Conservation (phyloP, 2,329 filamentous ascomycete genomes). For the Cephalotrichum gorgonifer region DNA sequence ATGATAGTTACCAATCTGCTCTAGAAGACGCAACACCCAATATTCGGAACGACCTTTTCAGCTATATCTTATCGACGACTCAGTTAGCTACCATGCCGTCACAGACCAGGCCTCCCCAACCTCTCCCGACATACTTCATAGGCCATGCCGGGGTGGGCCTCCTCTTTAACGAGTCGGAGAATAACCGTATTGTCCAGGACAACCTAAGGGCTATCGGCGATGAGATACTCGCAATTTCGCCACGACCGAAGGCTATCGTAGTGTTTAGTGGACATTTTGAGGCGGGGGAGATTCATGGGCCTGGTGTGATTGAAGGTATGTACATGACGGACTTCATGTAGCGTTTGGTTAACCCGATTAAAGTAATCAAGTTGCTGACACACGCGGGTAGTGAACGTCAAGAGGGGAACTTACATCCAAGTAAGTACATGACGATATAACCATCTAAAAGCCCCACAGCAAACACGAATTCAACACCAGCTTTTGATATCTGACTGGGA, state of each 20-base stretch:
- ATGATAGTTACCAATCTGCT: no score
- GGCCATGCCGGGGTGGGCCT: constrained; percentile 1
- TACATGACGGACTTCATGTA: neutral
- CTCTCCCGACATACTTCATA: neutral
- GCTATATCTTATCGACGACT: no score
- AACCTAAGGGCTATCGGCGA: constrained; percentile 1
- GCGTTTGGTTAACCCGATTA: neutral
- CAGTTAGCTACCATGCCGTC: neutral
- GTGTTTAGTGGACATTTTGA: neutral
- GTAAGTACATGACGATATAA: neutral
- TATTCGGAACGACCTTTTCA: no score
- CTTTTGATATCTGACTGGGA: neutral
- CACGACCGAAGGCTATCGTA: neutral
- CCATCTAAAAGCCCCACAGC: neutral
- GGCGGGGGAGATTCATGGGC: constrained; percentile 1
- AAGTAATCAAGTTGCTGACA: neutral
- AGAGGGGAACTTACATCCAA: neutral
- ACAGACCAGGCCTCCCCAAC: neutral
- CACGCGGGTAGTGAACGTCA: neutral
- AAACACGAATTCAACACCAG: neutral
- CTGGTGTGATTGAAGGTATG: neutral
- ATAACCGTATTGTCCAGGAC: neutral
- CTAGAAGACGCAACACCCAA: no score
- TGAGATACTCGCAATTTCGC: neutral
- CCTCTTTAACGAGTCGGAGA: neutral